phyloP scores from a whole-genome alignment of 2,329 filamentous ascomycete genomes.

The Aspergillus glaucus region DNA sequence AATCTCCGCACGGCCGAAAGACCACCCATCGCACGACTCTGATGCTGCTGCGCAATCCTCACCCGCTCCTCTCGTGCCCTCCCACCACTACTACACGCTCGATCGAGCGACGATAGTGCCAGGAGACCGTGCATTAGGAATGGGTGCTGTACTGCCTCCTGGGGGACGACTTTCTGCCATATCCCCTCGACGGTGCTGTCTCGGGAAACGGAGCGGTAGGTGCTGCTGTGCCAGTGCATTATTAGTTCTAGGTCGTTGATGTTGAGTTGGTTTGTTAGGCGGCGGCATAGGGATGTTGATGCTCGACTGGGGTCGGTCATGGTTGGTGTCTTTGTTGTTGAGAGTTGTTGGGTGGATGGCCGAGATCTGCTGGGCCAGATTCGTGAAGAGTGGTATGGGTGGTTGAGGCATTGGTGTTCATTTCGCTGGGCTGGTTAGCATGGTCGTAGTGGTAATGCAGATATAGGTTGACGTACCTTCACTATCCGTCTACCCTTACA shows the following conservation, averaged over 20 bases:
- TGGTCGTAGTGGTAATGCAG: no score
- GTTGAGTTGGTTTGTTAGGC: conserved; percentile 10
- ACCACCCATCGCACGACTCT: conserved; percentile 15
- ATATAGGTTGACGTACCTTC: background rate
- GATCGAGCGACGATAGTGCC: conserved; percentile 28
- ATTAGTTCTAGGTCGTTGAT: conserved; percentile 29
- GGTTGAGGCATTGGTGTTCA: no score
- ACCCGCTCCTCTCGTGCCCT: conserved; percentile 17
- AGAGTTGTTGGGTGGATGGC: conserved; percentile 2
- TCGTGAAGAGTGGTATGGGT: background rate
- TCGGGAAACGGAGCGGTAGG: conserved; percentile 26
- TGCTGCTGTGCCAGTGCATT: conserved; percentile 30
- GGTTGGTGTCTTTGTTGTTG: conserved; percentile 1
- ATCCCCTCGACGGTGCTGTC: conserved; percentile 17
- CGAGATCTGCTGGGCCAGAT: background rate
- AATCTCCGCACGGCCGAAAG: conserved; percentile 14
- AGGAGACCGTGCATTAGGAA: conserved; percentile 31
- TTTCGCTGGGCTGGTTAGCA: no score
- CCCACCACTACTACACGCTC: conserved; percentile 15
- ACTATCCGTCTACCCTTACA: background rate
- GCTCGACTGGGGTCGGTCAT: conserved; percentile 4
- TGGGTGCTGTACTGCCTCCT: conserved; percentile 23
- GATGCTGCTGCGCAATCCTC: conserved; percentile 23
- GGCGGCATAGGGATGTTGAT: background rate
- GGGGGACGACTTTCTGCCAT: conserved; percentile 27